Evolutionary conservation across 208 protist genomes (phyloP), one percentile per base, ranked within the genome.

Genomic region (Trypanosoma vivax): DNA sequence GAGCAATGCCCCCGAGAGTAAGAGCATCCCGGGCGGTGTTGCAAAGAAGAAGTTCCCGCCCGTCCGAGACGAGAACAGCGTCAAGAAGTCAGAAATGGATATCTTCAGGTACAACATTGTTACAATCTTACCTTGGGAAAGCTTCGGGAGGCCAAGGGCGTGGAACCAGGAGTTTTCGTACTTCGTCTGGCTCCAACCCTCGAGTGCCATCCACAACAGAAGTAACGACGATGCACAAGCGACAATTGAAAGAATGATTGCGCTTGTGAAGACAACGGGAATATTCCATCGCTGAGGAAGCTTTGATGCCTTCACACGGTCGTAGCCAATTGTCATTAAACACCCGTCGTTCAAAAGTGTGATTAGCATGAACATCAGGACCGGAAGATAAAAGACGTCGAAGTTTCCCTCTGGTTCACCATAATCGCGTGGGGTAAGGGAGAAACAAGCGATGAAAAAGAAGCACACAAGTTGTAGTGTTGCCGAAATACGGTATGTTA

Each of bases 291-390:
- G 50, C 46, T 75, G 62, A 13, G 75, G 75, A 40, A 53, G 70
- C 18, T 52, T 35, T 16, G 30, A 41, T 7, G 67, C 60, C 4
- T 60, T 28, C 27, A 78, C 61, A 6, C 23, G 42, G 40, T 83
- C 76, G 52, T 72, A 70, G 5, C 65, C 68, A 58, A 81, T 81
- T 14, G 73, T 42, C 53, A 81, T 76, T 19, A 81, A 45, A 14
- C 68, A 65, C 25, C 68, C 68, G 43, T 81, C 73, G 50, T 81
- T 81, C 34, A 93, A 70, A 30, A 93, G 60, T 46, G 88, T 93
- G 69, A 95, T 92, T 39, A 95, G 70, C 83, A 95, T 90, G 66
- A 95, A 88, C 81, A 95, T 80, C 23, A 95, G 51, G 40, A 89
- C 88, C 25, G 88, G 88, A 35, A 93, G 71, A 46, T 82, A 69